Percentiles rank a stretch among this genome's conserved stretches.
These are phyloP conservation scores for Davidsoniella australis DNA, from an alignment of 2,329 filamentous ascomycete species.

Conservation along the genomic window DNA sequence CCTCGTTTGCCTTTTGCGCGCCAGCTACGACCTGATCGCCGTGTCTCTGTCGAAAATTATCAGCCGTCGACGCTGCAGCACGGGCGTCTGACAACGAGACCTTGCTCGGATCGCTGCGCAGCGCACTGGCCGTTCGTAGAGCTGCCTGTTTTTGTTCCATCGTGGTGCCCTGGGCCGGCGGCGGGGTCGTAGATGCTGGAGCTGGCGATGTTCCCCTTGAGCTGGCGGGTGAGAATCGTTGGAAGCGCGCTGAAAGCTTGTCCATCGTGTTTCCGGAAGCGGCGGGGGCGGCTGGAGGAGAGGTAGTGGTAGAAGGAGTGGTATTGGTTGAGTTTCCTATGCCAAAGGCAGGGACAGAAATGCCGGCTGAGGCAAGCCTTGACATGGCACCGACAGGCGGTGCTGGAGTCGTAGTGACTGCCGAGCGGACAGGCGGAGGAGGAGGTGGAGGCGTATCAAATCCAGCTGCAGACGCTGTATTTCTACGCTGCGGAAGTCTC, in stretches of 20 bases:
- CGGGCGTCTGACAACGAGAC: conserved; percentile 42
- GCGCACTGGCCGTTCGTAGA: conserved; percentile 39
- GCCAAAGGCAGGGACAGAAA: conserved; percentile 62
- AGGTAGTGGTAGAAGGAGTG: conserved; percentile 15
- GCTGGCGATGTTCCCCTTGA: conserved; percentile 5
- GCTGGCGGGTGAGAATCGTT: conserved; percentile 3
- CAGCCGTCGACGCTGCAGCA: conserved; percentile 41
- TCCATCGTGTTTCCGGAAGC: conserved; percentile 16
- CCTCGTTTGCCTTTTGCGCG: conserved; percentile 34
- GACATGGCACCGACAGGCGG: conserved; percentile 30
- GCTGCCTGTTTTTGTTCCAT: conserved; percentile 50
- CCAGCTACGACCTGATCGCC: conserved; percentile 49
- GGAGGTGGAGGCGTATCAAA: conserved; percentile 16
- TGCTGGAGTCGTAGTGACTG: conserved; percentile 29
- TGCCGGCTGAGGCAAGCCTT: conserved; percentile 54
- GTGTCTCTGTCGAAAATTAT: conserved; percentile 54
- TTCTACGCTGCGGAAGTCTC: conserved; percentile 35
- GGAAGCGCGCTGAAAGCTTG: conserved; percentile 12
- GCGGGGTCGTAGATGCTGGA: conserved; percentile 13
- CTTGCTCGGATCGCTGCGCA: conserved; percentile 43
- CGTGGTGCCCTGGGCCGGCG: conserved; percentile 34
- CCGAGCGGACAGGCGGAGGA: conserved; percentile 13
- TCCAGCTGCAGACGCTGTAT: conserved; percentile 19
- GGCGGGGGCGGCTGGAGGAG: conserved; percentile 15
- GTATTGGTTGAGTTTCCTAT: conserved; percentile 34